Evolutionary conservation across 306 rosid genomes (phyloP), one percentile per base, ranked within the genome.

Genomic region (Quercus ilex): DNA sequence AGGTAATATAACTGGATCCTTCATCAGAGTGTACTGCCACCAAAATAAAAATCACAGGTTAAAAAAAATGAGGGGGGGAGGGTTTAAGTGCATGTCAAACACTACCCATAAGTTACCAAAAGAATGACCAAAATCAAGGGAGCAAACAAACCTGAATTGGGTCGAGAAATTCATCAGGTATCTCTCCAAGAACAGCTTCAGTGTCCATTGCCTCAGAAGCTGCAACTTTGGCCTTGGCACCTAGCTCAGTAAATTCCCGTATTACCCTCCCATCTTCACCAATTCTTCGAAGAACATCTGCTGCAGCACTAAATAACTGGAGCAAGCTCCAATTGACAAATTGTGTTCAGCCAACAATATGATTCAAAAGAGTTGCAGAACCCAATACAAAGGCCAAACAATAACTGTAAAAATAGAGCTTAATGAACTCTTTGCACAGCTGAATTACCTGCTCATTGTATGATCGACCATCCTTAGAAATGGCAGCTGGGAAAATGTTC

Each of bases 151-250:
- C 99, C 78, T 96, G 99, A 84, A 96, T 96, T 73, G 99, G 99
- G 83, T 96, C 99, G 2, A 96, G 99, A 91, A 90, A 96, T 86
- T 96, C 99, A 12, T 96, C 99, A n/a, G 99, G 99, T 83, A 96
- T 96, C 72, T 96, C 99, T 60, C 99, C 99, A 4, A 96, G 89
- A 79, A 82, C 73, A 83, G 97, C 99, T 90, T 96, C 99, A 9
- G 94, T 64, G 57, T 93, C 99, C 97, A 90, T 87, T 75, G 98
- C 98, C 84, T 91, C 98, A 10, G 98, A 85, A 76, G 99, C 99
- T 57, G 99, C 98, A 63, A 89, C 85, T 80, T 90, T 88, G 69
- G 98, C 98, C 85, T 93, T 96, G 75, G 83, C 86, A 82, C 99
- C 97, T 26, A 96, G 97, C 81, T 89, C 92, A 67, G 81, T 26